Evolutionary conservation across 2,329 filamentous ascomycete genomes (phyloP).

Genomic region (Neonectria ditissima): DNA sequence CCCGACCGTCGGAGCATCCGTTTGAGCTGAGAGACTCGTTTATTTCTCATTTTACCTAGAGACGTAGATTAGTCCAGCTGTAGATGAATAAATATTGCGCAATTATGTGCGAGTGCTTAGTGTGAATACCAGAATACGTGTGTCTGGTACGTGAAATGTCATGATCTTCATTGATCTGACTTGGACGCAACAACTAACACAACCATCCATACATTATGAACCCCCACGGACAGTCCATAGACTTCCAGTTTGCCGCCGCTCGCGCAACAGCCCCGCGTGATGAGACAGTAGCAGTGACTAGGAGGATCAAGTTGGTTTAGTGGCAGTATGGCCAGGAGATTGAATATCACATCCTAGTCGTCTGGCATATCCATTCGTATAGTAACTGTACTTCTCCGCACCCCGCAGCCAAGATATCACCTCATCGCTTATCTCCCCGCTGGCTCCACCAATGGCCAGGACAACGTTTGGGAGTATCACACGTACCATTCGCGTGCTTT

Average conservation of each 20-base stretch:
- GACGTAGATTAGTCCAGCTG: not conserved
- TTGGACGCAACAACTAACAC: not conserved
- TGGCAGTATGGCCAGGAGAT: not conserved
- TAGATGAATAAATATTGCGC: not conserved
- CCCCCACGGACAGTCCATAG: not conserved
- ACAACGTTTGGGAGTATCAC: not conserved
- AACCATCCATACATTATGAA: not conserved
- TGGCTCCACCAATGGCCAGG: not conserved
- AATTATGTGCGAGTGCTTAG: not conserved
- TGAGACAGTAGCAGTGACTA: not conserved
- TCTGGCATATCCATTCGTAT: not conserved
- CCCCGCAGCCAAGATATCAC: not conserved
- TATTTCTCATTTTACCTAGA: conserved; percentile 1
- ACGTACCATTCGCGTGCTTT: no score
- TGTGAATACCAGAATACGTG: conserved; percentile 1
- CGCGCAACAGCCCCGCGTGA: not conserved
- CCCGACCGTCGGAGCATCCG: not conserved
- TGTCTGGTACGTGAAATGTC: not conserved
- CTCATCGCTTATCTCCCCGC: not conserved
- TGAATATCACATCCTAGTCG: not conserved
- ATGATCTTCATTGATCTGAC: not conserved
- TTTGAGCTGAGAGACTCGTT: conserved; percentile 6
- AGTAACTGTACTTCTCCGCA: conserved; percentile 1
- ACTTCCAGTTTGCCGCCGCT: not conserved
- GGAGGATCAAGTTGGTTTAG: conserved; percentile 1